Evolutionary conservation across 2,329 filamentous ascomycete genomes (phyloP).

Genomic region (Xenoacremonium recifei): DNA sequence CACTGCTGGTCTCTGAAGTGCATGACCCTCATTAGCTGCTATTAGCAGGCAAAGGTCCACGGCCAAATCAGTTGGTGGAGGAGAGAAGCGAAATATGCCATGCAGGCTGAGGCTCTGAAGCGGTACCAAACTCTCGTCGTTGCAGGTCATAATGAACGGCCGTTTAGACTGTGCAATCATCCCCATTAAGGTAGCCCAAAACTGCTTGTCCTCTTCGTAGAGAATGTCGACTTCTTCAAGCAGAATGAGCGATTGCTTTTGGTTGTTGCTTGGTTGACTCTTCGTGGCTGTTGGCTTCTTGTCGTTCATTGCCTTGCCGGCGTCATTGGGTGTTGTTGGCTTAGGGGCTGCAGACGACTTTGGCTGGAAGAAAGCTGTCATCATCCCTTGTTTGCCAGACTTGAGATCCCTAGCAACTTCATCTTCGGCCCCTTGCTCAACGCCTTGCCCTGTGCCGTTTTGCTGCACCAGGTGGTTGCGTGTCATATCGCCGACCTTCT

Average conservation of each 20-base stretch:
- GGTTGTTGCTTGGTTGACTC: constrained; percentile 44
- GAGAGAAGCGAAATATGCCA: constrained; percentile 75
- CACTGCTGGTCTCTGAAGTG: constrained; percentile 66
- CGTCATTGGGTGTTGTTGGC: constrained; percentile 23
- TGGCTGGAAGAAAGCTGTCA: constrained; percentile 77
- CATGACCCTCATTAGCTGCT: constrained; percentile 86
- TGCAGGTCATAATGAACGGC: constrained; percentile 94
- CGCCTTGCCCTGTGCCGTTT: constrained; percentile 33
- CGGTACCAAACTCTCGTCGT: constrained; percentile 81
- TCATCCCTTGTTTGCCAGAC: constrained; percentile 71
- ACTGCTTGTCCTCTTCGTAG: constrained; percentile 93
- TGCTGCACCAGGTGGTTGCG: constrained; percentile 82
- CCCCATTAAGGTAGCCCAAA: constrained; percentile 79
- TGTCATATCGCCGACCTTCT: constrained; percentile 95
- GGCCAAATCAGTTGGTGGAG: constrained; percentile 65
- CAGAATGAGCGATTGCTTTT: constrained; percentile 93
- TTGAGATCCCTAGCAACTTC: constrained; percentile 52
- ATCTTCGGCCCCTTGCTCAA: constrained; percentile 27
- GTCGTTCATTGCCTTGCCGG: constrained; percentile 28
- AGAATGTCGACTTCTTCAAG: constrained; percentile 92
- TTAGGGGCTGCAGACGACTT: constrained; percentile 32
- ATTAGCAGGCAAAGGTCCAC: constrained; percentile 79
- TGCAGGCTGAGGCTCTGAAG: constrained; percentile 73
- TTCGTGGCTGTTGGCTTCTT: constrained; percentile 28
- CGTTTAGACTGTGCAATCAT: constrained; percentile 83